Percentiles rank a stretch among this genome's conserved stretches.
These are phyloP conservation scores for Aspergillus fumigatus DNA, from an alignment of 2,329 filamentous ascomycete genomes.

Conservation along the genomic window DNA sequence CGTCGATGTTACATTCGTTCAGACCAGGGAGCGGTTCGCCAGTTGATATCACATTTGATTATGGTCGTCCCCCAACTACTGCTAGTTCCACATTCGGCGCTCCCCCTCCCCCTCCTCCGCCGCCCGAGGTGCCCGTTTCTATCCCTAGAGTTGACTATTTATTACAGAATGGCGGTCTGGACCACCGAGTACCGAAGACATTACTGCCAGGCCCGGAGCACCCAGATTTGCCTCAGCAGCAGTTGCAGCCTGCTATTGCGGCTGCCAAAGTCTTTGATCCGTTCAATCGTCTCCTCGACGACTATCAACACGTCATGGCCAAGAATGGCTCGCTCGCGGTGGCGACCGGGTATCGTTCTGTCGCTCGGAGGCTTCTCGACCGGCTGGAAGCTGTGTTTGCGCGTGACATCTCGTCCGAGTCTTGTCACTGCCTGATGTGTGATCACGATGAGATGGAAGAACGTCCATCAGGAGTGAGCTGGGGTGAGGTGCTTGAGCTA, in stretches of 20 bases:
- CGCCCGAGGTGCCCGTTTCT: constrained; percentile 61
- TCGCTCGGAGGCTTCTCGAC: constrained; percentile 85
- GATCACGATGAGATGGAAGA: constrained; percentile 58
- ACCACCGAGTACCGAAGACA: constrained; percentile 65
- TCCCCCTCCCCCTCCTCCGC: constrained; percentile 70
- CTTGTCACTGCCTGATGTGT: constrained; percentile 85
- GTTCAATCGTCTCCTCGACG: constrained; percentile 75
- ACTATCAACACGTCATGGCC: constrained; percentile 75
- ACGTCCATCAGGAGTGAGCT: constrained; percentile 65
- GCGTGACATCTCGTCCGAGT: constrained; percentile 78
- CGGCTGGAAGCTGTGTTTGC: constrained; percentile 92
- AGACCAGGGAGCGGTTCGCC: constrained; percentile 23
- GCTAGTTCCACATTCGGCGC: constrained; percentile 29
- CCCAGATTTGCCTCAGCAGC: constrained; percentile 54
- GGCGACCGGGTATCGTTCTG: constrained; percentile 88
- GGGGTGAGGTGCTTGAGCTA: constrained; percentile 92
- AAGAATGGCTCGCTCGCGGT: constrained; percentile 89
- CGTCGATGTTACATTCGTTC: constrained; percentile 24
- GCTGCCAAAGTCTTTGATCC: constrained; percentile 75
- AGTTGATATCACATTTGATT: constrained; percentile 34
- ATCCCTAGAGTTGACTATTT: constrained; percentile 87
- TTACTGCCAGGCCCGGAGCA: constrained; percentile 54
- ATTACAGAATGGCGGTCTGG: constrained; percentile 78
- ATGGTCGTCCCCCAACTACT: constrained; percentile 26
- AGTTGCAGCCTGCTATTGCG: constrained; percentile 61